Evolutionary conservation across 345 rosid genomes (phyloP), one percentile per base, ranked within the genome.

Genomic region (Citrus maxima): DNA sequence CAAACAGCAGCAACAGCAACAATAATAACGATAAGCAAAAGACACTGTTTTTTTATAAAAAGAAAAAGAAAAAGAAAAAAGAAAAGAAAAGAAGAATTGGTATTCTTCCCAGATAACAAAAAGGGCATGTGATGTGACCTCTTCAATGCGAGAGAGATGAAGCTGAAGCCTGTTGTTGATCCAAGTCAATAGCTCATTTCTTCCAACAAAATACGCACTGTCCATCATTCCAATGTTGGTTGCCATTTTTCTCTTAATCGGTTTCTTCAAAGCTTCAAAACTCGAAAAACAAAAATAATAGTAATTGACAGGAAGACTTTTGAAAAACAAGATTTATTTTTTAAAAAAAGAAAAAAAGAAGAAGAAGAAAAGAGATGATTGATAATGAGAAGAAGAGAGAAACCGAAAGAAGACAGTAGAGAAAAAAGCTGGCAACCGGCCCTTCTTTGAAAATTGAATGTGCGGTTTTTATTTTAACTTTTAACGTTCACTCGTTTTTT

Each of bases 171-270:
- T 80, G 78, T 87, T 90, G 83, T 94, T 96, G 85, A 96, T 93
- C 99, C 99, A 94, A 12, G 94, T 86, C 74, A 96, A 83, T 68
- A 96, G 84, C 91, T 96, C 99, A 80, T 90, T 94, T 81, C 99
- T 88, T 40, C 99, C 99, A 59, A 96, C 99, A 68, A 96, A 96
- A 86, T 96, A 96, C 5, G 97, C 99, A 84, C 97, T 87, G 76
- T 94, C 98, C 98, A 96, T 96, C 93, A 93, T 96, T 46, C 99
- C 99, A 55, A 96, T 94, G 81, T 89, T 93, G 28, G 92, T 81
- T 63, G 99, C 93, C 99, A 96, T 95, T 1, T 76, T 71, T 72
- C 3, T 67, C 18, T 3, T 1, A 46, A 49, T 70, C 6, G 6
- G 7, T 18, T 54, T 18, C 9, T 80, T 75, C 82, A 60, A 51